Evolutionary conservation across 164 flowering plant species (phyloP).

Genomic region (Nymphaea thermarum): DNA sequence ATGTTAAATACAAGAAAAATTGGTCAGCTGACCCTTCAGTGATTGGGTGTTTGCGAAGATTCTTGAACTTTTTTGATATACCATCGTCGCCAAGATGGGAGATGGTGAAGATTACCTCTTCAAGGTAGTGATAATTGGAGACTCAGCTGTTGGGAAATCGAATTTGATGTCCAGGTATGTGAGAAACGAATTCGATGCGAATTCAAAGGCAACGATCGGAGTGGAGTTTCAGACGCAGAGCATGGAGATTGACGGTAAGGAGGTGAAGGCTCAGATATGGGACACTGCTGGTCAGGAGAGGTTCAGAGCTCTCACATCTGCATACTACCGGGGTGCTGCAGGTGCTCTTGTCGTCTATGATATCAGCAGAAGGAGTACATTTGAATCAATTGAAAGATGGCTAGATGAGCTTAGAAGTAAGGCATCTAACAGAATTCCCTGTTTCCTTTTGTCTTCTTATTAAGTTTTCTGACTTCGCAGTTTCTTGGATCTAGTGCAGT

Average conservation of each 20-base stretch:
- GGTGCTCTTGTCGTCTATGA: slow-evolving; percentile 42
- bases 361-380: slow-evolving; percentile 30
- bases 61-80: neutral
- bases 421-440: neutral
- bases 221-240: slow-evolving; percentile 40
- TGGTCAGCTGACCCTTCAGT: no score
- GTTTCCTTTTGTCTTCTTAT: no score
- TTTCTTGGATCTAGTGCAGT: no score
- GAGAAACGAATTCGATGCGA: slow-evolving; percentile 27
- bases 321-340: slow-evolving; percentile 38
- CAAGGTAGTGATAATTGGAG: slow-evolving; percentile 37
- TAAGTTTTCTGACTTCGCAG: no score
- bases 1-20: no score
- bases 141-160: slow-evolving; percentile 35
- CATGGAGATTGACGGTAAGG: slow-evolving; percentile 34
- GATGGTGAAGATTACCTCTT: slow-evolving; percentile 36
- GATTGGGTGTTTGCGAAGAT: neutral
- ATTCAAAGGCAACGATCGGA: slow-evolving; percentile 38
- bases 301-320: slow-evolving; percentile 37
- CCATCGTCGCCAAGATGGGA: slow-evolving; percentile 4
- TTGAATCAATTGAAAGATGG: slow-evolving; percentile 29
- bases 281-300: slow-evolving; percentile 41
- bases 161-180: slow-evolving; percentile 29
- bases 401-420: slow-evolving; percentile 39
- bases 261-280: slow-evolving; percentile 46